Conservation (phyloP, 108 stramenopile genomes). For the Pseudonitzschia multiseries region DNA sequence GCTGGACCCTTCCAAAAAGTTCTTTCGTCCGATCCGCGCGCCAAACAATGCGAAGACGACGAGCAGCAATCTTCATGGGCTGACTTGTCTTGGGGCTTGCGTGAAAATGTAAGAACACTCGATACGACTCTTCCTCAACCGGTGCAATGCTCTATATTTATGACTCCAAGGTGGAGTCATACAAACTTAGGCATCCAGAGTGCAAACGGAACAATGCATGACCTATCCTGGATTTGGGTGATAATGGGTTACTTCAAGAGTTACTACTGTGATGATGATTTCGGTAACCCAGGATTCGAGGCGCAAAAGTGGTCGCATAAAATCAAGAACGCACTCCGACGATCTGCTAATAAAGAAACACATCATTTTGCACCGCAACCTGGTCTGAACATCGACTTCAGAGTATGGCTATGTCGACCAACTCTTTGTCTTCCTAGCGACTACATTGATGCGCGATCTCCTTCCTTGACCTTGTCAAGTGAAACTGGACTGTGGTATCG, state of each 20-base stretch:
- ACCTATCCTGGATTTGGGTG: conserved; percentile 69
- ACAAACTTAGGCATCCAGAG: conserved; percentile 75
- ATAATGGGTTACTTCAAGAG: conserved; percentile 74
- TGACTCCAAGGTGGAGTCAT: conserved; percentile 70
- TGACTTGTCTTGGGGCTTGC: conserved; percentile 70
- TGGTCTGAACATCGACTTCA: conserved; percentile 66
- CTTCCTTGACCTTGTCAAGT: conserved; percentile 56
- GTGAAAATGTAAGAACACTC: conserved; percentile 53
- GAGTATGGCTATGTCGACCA: conserved; percentile 68
- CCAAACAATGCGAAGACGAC: not conserved
- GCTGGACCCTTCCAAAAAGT: conserved; percentile 14
- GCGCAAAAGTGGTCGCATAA: conserved; percentile 45
- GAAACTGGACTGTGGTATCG: conserved; percentile 72
- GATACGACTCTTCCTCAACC: conserved; percentile 44
- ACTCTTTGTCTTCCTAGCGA: conserved; percentile 57
- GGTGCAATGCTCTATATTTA: conserved; percentile 69
- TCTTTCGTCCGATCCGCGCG: conserved; percentile 3
- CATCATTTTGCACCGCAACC: conserved; percentile 18
- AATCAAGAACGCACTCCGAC: conserved; percentile 34
- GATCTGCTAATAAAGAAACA: conserved; percentile 19
- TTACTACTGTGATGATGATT: conserved; percentile 61
- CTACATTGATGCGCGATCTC: conserved; percentile 25
- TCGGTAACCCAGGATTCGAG: conserved; percentile 62
- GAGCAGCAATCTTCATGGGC: conserved; percentile 35
- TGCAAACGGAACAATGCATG: conserved; percentile 47